A percentile compares a stretch with the other conserved stretches of the same genome.
Conservation (phyloP, 805 yeast genomes). For the Metschnikowia koreensis region DNA sequence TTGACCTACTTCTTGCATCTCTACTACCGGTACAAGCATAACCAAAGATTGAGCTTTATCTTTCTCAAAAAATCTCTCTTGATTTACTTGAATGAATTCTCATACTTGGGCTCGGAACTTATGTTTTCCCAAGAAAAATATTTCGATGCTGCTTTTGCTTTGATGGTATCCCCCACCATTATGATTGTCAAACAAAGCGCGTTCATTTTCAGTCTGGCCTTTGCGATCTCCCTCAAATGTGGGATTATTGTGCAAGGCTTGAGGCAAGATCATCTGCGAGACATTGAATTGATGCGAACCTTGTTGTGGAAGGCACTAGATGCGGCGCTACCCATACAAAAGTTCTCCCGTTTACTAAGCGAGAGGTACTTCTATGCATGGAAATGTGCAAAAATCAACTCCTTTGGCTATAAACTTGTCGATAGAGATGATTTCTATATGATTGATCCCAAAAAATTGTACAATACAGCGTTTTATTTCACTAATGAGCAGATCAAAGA, state of each 20-base stretch:
- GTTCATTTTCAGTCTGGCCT: slow-evolving; percentile 13
- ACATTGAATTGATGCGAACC: slow-evolving; percentile 1
- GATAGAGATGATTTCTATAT: slow-evolving; percentile 6
- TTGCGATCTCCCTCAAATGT: slow-evolving; percentile 14
- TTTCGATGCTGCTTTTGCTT: slow-evolving; percentile 12
- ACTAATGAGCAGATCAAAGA: slow-evolving; percentile 13
- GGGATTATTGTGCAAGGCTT: slow-evolving; percentile 3
- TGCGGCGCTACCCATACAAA: background rate
- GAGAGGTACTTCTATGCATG: slow-evolving; percentile 19
- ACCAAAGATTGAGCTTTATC: slow-evolving; percentile 15
- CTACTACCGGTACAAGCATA: slow-evolving; percentile 18
- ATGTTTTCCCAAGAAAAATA: slow-evolving; percentile 8
- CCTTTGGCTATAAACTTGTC: slow-evolving; percentile 8
- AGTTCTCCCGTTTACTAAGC: slow-evolving; percentile 11
- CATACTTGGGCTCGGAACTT: slow-evolving; percentile 13
- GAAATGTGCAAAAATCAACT: slow-evolving; percentile 16
- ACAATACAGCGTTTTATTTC: slow-evolving; percentile 8
- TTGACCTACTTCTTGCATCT: slow-evolving; percentile 20
- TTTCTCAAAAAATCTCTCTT: slow-evolving; percentile 19
- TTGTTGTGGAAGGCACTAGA: background rate
- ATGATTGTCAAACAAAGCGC: slow-evolving; percentile 9
- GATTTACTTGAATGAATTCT: slow-evolving; percentile 17
- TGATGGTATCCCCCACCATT: slow-evolving; percentile 14
- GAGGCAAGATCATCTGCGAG: background rate
- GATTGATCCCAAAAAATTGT: slow-evolving; percentile 5